Percentiles rank a stretch among this genome's conserved stretches.
phyloP scores from a whole-genome alignment of 495 filamentous ascomycete genomes.

The Penicillium cataractarum region DNA sequence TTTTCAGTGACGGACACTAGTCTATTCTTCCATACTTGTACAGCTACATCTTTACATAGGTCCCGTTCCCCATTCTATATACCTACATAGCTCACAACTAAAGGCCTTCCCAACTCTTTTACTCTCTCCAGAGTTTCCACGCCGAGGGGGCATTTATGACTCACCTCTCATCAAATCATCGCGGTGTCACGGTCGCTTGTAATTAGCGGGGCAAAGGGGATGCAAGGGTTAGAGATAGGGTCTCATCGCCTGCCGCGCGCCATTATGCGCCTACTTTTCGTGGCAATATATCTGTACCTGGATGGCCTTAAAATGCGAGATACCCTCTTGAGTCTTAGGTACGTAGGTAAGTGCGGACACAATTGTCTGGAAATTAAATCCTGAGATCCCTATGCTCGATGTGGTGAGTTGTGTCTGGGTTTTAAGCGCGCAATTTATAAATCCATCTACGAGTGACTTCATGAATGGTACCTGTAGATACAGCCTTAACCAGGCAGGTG shows the following conservation, averaged over 20 bases:
- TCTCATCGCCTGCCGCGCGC: not conserved
- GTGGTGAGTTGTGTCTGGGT: too few species aligned
- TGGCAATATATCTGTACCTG: not conserved
- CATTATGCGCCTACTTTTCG: not conserved
- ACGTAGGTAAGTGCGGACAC: too few species aligned
- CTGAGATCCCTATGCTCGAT: too few species aligned
- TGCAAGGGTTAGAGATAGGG: too few species aligned
- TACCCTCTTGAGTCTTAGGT: too few species aligned
- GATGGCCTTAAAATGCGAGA: too few species aligned
- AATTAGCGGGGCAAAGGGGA: not conserved
- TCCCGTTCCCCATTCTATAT: not conserved
- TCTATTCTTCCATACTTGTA: not conserved
- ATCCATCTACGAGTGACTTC: not conserved
- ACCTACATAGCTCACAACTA: not conserved
- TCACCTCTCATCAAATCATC: not conserved
- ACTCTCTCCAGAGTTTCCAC: not conserved
- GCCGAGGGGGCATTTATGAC: not conserved
- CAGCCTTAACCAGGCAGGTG: not conserved
- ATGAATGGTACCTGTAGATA: not conserved
- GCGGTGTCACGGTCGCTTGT: not conserved
- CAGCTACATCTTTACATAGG: too few species aligned
- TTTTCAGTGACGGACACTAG: not conserved
- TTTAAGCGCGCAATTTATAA: too few species aligned
- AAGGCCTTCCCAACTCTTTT: not conserved
- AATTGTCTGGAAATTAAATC: too few species aligned